Percentiles rank a stretch among this genome's conserved stretches.
Evolutionary conservation across 202 grass and related monocot species (phyloP).

Genomic region (Digitaria exilis): DNA sequence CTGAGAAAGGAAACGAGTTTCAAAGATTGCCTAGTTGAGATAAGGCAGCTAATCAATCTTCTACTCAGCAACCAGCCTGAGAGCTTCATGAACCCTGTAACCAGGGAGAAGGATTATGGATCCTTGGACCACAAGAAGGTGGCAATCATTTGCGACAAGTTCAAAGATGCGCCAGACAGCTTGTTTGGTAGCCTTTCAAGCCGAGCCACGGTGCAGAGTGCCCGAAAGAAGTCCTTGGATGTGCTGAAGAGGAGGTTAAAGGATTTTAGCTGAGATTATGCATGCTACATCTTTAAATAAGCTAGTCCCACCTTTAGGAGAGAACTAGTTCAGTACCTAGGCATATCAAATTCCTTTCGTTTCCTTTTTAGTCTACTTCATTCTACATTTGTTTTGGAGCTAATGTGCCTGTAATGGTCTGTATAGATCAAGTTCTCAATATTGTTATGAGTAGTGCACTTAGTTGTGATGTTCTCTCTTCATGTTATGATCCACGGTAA

Average conservation of each 20-base stretch:
- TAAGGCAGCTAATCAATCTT: constrained; percentile 79
- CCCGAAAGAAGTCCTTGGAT: constrained; percentile 86
- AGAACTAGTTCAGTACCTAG: background rate
- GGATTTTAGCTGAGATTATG: constrained; percentile 78
- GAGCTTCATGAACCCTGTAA: constrained; percentile 72
- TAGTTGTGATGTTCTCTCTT: background rate
- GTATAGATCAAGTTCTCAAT: constrained; percentile 17
- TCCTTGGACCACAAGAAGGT: constrained; percentile 85
- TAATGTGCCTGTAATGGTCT: constrained; percentile 8
- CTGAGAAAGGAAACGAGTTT: constrained; percentile 68
- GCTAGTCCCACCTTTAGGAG: constrained; percentile 10
- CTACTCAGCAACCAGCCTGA: constrained; percentile 86
- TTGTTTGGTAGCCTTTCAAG: constrained; percentile 78
- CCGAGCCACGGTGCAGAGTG: constrained; percentile 59
- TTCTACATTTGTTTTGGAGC: background rate
- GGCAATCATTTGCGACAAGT: constrained; percentile 74
- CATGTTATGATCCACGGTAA: too few species aligned
- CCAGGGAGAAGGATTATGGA: constrained; percentile 72
- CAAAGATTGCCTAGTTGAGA: constrained; percentile 68
- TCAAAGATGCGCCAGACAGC: constrained; percentile 73
- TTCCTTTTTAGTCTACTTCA: background rate
- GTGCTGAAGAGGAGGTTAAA: constrained; percentile 82
- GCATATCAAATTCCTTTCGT: background rate
- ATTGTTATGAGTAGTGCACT: background rate
- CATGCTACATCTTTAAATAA: constrained; percentile 22